phyloP scores from a whole-genome alignment of 2,329 filamentous ascomycete genomes.

The Colletotrichum salicis region DNA sequence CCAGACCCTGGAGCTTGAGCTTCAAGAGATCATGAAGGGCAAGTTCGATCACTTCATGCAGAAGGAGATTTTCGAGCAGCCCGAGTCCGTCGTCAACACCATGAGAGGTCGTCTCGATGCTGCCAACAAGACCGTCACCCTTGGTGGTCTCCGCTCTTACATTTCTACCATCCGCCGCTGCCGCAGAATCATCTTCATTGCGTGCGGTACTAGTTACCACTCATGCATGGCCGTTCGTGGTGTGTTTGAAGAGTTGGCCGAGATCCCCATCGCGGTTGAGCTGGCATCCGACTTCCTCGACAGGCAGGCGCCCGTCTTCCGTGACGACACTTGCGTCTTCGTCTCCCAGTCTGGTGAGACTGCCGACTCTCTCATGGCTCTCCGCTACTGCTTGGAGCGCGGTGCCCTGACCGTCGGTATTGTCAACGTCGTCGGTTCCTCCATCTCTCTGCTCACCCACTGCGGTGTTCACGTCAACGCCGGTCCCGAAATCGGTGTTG shows the following conservation, averaged over 20 bases:
- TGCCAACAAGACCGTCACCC: conserved; percentile 92
- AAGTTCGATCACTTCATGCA: conserved; percentile 99
- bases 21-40: conserved; percentile 99
- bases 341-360: conserved; percentile 99
- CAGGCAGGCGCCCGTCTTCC: conserved; percentile 96
- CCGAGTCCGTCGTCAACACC: conserved; percentile 98
- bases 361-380: conserved; percentile 94
- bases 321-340: conserved; percentile 98
- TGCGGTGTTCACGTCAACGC: conserved; percentile 99
- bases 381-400: conserved; percentile 97
- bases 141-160: conserved; percentile 95
- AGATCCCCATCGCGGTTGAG: conserved; percentile 97
- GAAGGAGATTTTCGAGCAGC: conserved; percentile 99
- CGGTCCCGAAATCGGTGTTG: conserved; percentile 97
- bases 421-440: conserved; percentile 98
- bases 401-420: conserved; percentile 97
- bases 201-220: conserved; percentile 97
- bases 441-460: conserved; percentile 98
- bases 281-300: conserved; percentile 98
- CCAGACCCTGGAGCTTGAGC: conserved; percentile 97
- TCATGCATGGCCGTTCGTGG: conserved; percentile 99
- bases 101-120: conserved; percentile 98
- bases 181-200: conserved; percentile 98
- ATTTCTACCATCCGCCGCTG: conserved; percentile 96
- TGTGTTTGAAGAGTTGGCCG: conserved; percentile 96